Evolutionary conservation across 371 early-diverging fungal genomes (phyloP).

Genomic region (Zychaea mexicana): DNA sequence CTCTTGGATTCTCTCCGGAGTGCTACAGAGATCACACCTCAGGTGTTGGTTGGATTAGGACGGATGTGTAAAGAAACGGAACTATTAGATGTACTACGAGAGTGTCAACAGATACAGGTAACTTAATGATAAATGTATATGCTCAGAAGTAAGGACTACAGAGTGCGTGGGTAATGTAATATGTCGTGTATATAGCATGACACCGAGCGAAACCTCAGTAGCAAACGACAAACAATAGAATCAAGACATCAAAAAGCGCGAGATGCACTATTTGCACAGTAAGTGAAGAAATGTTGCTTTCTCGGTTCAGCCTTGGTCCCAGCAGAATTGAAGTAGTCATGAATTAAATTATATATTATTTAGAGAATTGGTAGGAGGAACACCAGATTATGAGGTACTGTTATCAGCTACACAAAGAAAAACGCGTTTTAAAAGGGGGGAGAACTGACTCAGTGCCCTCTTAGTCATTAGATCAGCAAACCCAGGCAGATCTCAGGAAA

Average conservation of each 20-base stretch:
- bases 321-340: not conserved
- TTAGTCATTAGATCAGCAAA: slow-evolving; percentile 22
- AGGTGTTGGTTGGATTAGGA: slow-evolving; percentile 34
- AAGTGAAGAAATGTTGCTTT: not conserved
- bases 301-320: too few relatives aligned
- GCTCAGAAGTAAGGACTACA: not conserved
- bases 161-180: not conserved
- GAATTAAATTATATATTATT: not conserved
- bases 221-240: slow-evolving; percentile 29
- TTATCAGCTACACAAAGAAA: not conserved
- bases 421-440: not conserved
- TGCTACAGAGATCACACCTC: slow-evolving; percentile 37
- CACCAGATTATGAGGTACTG: slow-evolving; percentile 1
- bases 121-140: not conserved
- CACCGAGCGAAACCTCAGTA: slow-evolving; percentile 36
- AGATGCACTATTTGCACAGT: slow-evolving; percentile 41
- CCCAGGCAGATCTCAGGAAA: slow-evolving; percentile 23
- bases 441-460: not conserved
- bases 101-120: slow-evolving; percentile 33
- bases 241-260: slow-evolving; percentile 26
- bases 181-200: slow-evolving; percentile 15
- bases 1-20: slow-evolving; percentile 21
- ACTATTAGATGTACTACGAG: slow-evolving; percentile 25
- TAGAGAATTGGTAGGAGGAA: not conserved
- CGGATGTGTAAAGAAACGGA: slow-evolving; percentile 39